These are phyloP conservation scores for Holtermannia corniformis DNA, from an alignment of 768 basidiomycete genomes.

Conservation along the genomic window DNA sequence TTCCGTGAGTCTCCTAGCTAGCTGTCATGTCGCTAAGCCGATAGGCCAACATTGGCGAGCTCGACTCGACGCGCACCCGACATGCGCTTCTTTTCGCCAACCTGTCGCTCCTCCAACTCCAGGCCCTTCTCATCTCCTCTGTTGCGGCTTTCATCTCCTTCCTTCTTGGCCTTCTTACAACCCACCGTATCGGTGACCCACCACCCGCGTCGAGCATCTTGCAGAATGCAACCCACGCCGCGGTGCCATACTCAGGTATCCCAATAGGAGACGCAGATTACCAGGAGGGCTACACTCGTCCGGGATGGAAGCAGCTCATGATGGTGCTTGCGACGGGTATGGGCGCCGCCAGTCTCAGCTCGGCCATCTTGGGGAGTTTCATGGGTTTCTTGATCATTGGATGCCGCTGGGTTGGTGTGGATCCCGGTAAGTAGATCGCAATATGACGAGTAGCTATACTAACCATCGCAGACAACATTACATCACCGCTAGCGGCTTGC, in stretches of 20 bases:
- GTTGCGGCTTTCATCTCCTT: constrained; percentile 72
- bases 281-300: constrained; percentile 40
- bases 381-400: constrained; percentile 77
- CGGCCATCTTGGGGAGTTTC: constrained; percentile 75
- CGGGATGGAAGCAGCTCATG: constrained; percentile 42
- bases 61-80: constrained; percentile 61
- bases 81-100: constrained; percentile 68
- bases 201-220: constrained; percentile 7
- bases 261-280: constrained; percentile 25
- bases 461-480: constrained; percentile 70
- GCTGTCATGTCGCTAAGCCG: constrained; percentile 10
- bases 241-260: constrained; percentile 1
- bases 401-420: constrained; percentile 62
- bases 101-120: constrained; percentile 78
- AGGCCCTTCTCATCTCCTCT: constrained; percentile 80
- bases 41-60: constrained; percentile 80
- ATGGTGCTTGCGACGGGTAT: constrained; percentile 49
- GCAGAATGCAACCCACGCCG: not conserved
- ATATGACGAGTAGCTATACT: not conserved
- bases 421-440: constrained; percentile 58
- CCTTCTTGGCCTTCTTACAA: constrained; percentile 51
- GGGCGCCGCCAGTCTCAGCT: constrained; percentile 68
- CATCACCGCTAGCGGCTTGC: constrained; percentile 84
- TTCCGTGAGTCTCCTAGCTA: too few relatives aligned
- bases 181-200: constrained; percentile 35